phyloP scores from a whole-genome alignment of 345 rosid genomes.

The Euphorbia lathyris region DNA sequence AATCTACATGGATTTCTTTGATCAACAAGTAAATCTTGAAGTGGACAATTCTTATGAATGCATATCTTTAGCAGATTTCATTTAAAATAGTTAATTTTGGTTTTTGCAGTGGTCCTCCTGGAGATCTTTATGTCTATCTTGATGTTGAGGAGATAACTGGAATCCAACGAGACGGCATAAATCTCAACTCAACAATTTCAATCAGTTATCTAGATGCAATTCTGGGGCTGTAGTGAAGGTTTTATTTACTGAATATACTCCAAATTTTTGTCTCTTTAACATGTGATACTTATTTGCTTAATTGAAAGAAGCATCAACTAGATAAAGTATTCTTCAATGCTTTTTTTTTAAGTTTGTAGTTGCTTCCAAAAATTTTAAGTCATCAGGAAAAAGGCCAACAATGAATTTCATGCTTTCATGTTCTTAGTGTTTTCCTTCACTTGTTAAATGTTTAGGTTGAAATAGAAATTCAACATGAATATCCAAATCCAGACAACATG shows the following conservation, averaged over 20 bases:
- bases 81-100: conserved; percentile 12
- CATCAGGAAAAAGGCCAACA: background rate
- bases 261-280: background rate
- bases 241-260: conserved; percentile 16
- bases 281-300: background rate
- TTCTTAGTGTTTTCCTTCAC: background rate
- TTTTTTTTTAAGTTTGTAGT: background rate
- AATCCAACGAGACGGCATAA: conserved; percentile 92
- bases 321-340: background rate
- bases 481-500: too few species aligned
- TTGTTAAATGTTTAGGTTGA: background rate
- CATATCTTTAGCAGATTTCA: background rate
- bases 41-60: background rate
- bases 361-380: background rate
- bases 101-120: conserved; percentile 75
- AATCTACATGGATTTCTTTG: background rate
- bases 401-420: background rate
- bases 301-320: background rate
- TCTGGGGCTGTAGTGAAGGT: conserved; percentile 75
- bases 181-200: conserved; percentile 69
- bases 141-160: conserved; percentile 73
- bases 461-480: too few species aligned
- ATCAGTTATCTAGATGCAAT: conserved; percentile 90
- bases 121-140: conserved; percentile 88
- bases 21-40: background rate